Evolutionary conservation across 768 basidiomycete species (phyloP).

Genomic region (Heimioporus sp.): DNA sequence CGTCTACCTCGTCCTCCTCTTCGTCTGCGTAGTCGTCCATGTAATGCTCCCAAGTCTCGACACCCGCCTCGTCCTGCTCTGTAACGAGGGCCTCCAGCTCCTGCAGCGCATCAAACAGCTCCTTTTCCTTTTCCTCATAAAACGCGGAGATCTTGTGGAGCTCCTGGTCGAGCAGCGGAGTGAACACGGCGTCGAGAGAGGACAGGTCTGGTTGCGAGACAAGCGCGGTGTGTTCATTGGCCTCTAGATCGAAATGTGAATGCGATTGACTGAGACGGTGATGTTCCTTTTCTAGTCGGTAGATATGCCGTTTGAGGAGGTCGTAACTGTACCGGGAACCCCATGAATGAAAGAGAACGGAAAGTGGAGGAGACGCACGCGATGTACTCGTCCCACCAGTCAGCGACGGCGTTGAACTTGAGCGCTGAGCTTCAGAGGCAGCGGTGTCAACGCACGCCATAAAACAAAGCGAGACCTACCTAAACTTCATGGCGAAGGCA

Average conservation of each 20-base stretch:
- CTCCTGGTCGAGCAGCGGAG: conserved; percentile 77
- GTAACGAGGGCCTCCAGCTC: conserved; percentile 56
- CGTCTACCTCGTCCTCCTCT: conserved; percentile 61
- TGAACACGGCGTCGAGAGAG: conserved; percentile 59
- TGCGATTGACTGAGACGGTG: conserved; percentile 40
- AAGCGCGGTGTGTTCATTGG: conserved; percentile 58
- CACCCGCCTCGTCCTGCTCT: conserved; percentile 59
- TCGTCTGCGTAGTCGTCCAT: conserved; percentile 47
- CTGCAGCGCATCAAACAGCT: conserved; percentile 59
- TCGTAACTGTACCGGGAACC: conserved; percentile 59
- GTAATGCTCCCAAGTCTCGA: conserved; percentile 50
- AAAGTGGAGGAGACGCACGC: conserved; percentile 48
- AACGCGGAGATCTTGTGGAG: conserved; percentile 77
- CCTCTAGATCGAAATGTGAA: conserved; percentile 56
- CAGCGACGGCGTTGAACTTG: conserved; percentile 88
- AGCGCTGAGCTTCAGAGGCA: conserved; percentile 60
- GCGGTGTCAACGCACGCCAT: neutral
- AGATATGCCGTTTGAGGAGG: conserved; percentile 78
- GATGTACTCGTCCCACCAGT: conserved; percentile 94
- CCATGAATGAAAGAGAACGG: neutral
- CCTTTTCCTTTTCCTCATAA: conserved; percentile 74
- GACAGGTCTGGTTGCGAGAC: conserved; percentile 38
- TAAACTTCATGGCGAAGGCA: conserved; percentile 33
- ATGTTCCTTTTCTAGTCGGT: conserved; percentile 81
- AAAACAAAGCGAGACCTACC: conserved; percentile 12